Conservation (phyloP, 1,284 basidiomycete genomes). For the Xerocomus nothofagi region DNA sequence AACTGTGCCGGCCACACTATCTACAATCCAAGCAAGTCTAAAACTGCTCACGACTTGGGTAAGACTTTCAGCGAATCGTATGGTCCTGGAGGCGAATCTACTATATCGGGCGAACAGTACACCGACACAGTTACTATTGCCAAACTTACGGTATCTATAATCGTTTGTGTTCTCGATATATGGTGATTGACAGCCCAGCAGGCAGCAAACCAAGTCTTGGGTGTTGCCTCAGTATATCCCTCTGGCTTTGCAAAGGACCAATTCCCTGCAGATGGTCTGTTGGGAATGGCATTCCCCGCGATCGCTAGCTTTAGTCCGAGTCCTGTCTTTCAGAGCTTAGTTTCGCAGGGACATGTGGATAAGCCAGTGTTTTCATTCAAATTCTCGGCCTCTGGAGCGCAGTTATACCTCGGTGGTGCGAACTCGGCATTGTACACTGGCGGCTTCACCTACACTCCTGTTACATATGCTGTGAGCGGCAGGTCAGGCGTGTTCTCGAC, state of each 20-base stretch:
- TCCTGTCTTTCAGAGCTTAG: slow-evolving; percentile 23
- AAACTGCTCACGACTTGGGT: slow-evolving; percentile 23
- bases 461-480: slow-evolving; percentile 16
- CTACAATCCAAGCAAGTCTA: slow-evolving; percentile 33
- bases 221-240: too few relatives aligned
- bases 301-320: slow-evolving; percentile 10
- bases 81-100: slow-evolving; percentile 34
- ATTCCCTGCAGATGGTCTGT: slow-evolving; percentile 23
- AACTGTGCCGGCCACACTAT: slow-evolving; percentile 23
- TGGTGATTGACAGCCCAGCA: slow-evolving; percentile 1
- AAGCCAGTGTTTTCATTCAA: slow-evolving; percentile 41
- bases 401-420: slow-evolving; percentile 43
- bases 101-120: slow-evolving; percentile 30
- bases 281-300: slow-evolving; percentile 21
- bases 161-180: neutral
- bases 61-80: slow-evolving; percentile 30
- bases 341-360: slow-evolving; percentile 25
- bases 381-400: slow-evolving; percentile 39
- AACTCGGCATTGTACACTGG: slow-evolving; percentile 23
- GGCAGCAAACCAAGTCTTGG: slow-evolving; percentile 19
- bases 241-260: neutral
- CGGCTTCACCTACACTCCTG: slow-evolving; percentile 14
- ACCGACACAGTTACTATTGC: slow-evolving; percentile 32
- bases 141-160: slow-evolving; percentile 20
- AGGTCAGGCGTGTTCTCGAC: neutral